phyloP scores from a whole-genome alignment of 2,329 filamentous ascomycete species.

The Cytospora mali region DNA sequence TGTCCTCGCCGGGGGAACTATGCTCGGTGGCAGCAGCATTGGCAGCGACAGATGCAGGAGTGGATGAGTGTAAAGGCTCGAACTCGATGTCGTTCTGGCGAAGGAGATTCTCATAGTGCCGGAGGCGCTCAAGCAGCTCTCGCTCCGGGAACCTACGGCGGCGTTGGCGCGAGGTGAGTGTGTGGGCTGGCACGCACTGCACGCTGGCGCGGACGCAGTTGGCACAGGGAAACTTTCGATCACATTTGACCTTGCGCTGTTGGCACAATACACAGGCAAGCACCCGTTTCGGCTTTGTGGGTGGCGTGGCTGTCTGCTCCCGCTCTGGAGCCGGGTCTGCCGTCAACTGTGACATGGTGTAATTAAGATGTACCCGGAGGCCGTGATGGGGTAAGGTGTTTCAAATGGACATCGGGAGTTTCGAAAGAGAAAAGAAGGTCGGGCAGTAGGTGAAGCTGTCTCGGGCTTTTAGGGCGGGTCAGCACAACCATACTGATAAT shows the following conservation, averaged over 20 bases:
- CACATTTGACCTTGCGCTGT: constrained; percentile 65
- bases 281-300: constrained; percentile 27
- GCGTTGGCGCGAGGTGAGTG: constrained; percentile 43
- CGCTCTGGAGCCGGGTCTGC: background rate
- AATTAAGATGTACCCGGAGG: background rate
- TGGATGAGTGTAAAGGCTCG: constrained; percentile 43
- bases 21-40: background rate
- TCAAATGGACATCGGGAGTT: background rate
- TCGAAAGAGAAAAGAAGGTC: background rate
- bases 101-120: constrained; percentile 59
- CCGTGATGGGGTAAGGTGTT: background rate
- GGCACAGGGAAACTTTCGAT: constrained; percentile 59
- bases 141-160: constrained; percentile 56
- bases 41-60: constrained; percentile 25
- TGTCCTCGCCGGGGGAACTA: background rate
- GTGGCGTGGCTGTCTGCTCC: background rate
- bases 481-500: background rate
- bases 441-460: background rate
- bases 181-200: constrained; percentile 47
- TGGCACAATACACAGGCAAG: constrained; percentile 63
- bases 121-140: constrained; percentile 59
- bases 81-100: constrained; percentile 58
- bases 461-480: background rate
- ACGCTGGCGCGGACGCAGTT: constrained; percentile 51
- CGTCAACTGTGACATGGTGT: background rate